Conservation (phyloP, 2,329 filamentous ascomycete genomes). For the Xylaria sp. region DNA sequence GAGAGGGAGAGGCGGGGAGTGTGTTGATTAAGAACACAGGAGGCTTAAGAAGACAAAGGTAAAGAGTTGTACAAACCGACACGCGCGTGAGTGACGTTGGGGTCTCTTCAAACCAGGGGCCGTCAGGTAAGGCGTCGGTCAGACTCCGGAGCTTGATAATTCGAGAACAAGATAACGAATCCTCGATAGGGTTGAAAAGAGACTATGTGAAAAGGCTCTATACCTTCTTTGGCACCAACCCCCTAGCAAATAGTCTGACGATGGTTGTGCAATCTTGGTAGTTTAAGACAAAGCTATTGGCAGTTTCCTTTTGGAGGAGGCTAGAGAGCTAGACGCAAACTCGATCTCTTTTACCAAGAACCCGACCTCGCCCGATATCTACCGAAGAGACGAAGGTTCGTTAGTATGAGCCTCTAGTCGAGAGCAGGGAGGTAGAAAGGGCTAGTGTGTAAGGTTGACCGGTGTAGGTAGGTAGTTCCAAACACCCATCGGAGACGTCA, state of each 20-base stretch:
- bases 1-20: slow-evolving; percentile 41
- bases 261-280: slow-evolving; percentile 48
- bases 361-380: slow-evolving; percentile 3
- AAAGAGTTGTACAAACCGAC: slow-evolving; percentile 43
- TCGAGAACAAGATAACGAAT: slow-evolving; percentile 42
- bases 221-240: slow-evolving; percentile 44
- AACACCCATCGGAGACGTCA: slow-evolving; percentile 35
- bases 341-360: slow-evolving; percentile 44
- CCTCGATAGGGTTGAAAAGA: slow-evolving; percentile 42
- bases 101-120: slow-evolving; percentile 40
- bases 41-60: slow-evolving; percentile 42
- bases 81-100: slow-evolving; percentile 44
- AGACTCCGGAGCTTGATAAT: slow-evolving; percentile 47
- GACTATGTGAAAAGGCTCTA: slow-evolving; percentile 45
- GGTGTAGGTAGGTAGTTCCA: slow-evolving; percentile 48
- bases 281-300: slow-evolving; percentile 50
- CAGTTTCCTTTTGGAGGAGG: slow-evolving; percentile 42
- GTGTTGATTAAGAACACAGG: slow-evolving; percentile 25
- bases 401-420: slow-evolving; percentile 40
- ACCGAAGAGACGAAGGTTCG: slow-evolving; percentile 19
- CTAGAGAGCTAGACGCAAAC: slow-evolving; percentile 43
- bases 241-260: slow-evolving; percentile 38
- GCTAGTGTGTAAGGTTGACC: slow-evolving; percentile 35
- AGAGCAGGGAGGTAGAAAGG: slow-evolving; percentile 27
- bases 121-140: slow-evolving; percentile 43